Base-by-base conservation (phyloP, 257 asterid genomes). In the Nemophila menziesii region DNA sequence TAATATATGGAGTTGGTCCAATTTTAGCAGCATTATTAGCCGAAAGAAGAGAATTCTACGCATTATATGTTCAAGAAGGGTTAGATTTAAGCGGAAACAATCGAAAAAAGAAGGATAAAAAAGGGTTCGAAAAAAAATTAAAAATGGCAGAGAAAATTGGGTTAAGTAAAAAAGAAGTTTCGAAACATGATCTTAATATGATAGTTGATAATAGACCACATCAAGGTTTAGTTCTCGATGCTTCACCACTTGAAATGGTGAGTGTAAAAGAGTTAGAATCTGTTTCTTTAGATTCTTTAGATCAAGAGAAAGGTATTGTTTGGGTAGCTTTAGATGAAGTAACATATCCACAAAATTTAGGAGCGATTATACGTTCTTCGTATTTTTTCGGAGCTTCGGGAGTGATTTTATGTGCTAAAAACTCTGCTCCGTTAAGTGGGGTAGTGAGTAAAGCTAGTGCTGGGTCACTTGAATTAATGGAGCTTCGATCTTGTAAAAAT, bases 321-420 rank as follows among this genome's bases (percentile, higher is more conserved):
- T 90, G 98, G 98, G 62, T 85, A 63, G 92, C 96, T n/a, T 66
- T 90, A 66, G 98, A 90, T 29, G 98, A 90, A 68, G 92, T 90
- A 27, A 81, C 94, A 5, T 96, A 90, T 61, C 94, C 98, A 46
- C 94, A 90, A 54, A 90, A 90, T 57, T 61, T 85, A 43, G 96
- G 96, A 38, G 96, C 96, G 6, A 85, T 90, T 21, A 74, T 85
- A 65, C 79, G 94, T 21, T 90, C 94, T 38, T 68, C 96, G 42
- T 85, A 81, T 74, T 85, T 76, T 46, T 85, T 90, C 56, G 94
- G 96, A 61, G 92, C 87, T 34, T 65, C 78, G 2, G 98, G 98
- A 1, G 78, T 85, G 20, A 80, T 85, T 22, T 50, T 90, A 61
- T 85, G 96, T 58, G 93, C 96, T 6, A 90, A 90, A 70, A 85